These are phyloP conservation scores for Cercospora nicotianae DNA, from an alignment of 2,329 filamentous ascomycete genomes.

Conservation along the genomic window DNA sequence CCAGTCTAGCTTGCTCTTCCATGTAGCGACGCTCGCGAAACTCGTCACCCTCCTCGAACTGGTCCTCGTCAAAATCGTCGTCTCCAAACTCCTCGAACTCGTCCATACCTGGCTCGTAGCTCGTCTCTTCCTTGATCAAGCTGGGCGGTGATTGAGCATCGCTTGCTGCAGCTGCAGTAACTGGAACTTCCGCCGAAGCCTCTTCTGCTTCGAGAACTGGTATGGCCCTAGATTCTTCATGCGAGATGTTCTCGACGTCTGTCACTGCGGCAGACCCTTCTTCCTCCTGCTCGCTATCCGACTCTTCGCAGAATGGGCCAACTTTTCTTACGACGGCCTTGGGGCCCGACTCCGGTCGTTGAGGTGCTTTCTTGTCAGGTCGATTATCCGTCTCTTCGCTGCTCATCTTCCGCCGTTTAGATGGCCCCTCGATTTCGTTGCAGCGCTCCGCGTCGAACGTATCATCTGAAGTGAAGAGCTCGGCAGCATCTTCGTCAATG, in stretches of 20 bases:
- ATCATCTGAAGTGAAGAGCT: conserved; percentile 26
- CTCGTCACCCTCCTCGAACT: conserved; percentile 56
- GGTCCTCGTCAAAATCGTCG: conserved; percentile 62
- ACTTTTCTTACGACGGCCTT: conserved; percentile 16
- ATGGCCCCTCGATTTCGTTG: conserved; percentile 46
- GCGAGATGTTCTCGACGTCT: conserved; percentile 17
- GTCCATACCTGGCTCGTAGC: conserved; percentile 48
- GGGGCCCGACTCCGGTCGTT: conserved; percentile 29
- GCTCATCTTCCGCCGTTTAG: conserved; percentile 45
- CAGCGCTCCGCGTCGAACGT: conserved; percentile 38
- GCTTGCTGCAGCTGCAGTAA: neutral
- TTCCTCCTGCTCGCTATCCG: conserved; percentile 57
- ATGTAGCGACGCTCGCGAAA: conserved; percentile 62
- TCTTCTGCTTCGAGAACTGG: conserved; percentile 17
- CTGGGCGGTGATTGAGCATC: conserved; percentile 21
- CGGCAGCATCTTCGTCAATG: neutral
- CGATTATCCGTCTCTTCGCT: neutral
- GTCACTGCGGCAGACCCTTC: conserved; percentile 32
- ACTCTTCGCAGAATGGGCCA: conserved; percentile 71
- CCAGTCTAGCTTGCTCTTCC: conserved; percentile 64
- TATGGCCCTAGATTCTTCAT: conserved; percentile 17
- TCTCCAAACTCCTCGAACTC: conserved; percentile 54
- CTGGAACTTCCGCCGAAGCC: neutral
- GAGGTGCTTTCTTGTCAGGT: conserved; percentile 41
- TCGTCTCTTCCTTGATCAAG: conserved; percentile 52